Evolutionary conservation across 192 early-diverging fungal genomes (phyloP), one percentile per base, ranked within the genome.

Genomic region (Podila verticillata): DNA sequence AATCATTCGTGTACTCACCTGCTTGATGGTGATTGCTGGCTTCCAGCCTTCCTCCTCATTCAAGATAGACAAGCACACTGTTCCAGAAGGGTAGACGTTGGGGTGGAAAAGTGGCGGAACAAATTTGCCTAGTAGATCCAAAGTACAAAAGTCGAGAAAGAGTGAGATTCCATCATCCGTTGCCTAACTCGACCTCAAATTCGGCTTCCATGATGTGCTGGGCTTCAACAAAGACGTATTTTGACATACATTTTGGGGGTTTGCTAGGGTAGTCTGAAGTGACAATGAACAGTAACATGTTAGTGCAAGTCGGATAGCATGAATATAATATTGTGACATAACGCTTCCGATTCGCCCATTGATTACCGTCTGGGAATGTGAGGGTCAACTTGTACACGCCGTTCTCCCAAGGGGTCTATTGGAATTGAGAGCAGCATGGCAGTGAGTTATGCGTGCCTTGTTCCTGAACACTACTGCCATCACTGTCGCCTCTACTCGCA

Each of bases 61-160:
- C 61, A 99, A 82, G 72, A 99, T 99, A 1, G 96, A 97, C 54
- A 99, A 84, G 66, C 98, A 99, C 24, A 99, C 96, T 4, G 96
- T 98, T 65, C 98, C 98, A 4, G 95, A 96, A 22, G 98, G 98
- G 71, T 97, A 99, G 26, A 99, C 91, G 73, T 99, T 99, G 4
- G 97, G 97, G 75, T 95, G 94, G 83, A 95, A 95, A n/a, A 95
- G 87, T 47, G 92, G 89, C 20, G 91, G 92, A 13, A 81, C 87
- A 62, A 94, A 95, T 83, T 93, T 90, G 74, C 86, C 87, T 89
- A 79, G 4, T 70, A 20, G 32, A 64, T 19, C 24, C 22, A 32
- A 59, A 19, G 15, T 13, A 48, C 22, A 35, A n/a, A 12, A 31
- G 49, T 10, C 20, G 61, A 74, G 29, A 44, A 28, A 57, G 19